phyloP scores from a whole-genome alignment of 371 early-diverging fungal genomes.

The Actinomortierella ambigua region DNA sequence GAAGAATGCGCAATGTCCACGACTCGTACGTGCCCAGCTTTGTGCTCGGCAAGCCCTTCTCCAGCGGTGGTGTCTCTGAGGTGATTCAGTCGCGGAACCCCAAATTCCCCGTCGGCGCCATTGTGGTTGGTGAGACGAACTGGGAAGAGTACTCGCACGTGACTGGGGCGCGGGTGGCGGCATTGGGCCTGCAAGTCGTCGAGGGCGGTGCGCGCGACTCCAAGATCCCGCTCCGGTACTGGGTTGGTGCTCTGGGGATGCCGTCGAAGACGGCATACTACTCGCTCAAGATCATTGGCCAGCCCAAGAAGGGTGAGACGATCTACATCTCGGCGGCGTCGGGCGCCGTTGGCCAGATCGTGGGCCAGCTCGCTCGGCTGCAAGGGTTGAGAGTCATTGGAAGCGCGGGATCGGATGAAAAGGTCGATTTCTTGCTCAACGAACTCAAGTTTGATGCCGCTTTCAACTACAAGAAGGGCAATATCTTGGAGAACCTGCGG shows the following conservation, averaged over 20 bases:
- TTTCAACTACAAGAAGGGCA: slow-evolving; percentile 77
- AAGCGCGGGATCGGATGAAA: slow-evolving; percentile 70
- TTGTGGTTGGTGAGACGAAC: slow-evolving; percentile 60
- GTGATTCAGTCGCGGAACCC: slow-evolving; percentile 64
- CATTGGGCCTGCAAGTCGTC: slow-evolving; percentile 11
- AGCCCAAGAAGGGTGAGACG: slow-evolving; percentile 74
- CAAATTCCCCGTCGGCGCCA: slow-evolving; percentile 61
- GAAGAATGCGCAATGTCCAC: slow-evolving; percentile 59
- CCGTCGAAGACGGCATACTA: slow-evolving; percentile 52
- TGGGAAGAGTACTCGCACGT: slow-evolving; percentile 60
- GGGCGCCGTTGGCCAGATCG: slow-evolving; percentile 70
- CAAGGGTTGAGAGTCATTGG: slow-evolving; percentile 68
- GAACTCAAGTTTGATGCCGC: slow-evolving; percentile 67
- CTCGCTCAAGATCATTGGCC: slow-evolving; percentile 49
- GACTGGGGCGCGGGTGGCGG: slow-evolving; percentile 13
- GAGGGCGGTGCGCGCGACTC: slow-evolving; percentile 49
- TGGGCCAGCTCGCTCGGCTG: slow-evolving; percentile 69
- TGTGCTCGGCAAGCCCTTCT: slow-evolving; percentile 58
- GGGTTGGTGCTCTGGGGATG: slow-evolving; percentile 61
- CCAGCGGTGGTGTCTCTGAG: slow-evolving; percentile 59
- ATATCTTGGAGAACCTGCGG: slow-evolving; percentile 46
- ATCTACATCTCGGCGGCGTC: slow-evolving; percentile 53
- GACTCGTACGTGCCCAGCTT: slow-evolving; percentile 61
- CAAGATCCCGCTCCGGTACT: slow-evolving; percentile 54
- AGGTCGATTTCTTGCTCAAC: slow-evolving; percentile 61